Percentiles rank a stretch among this genome's conserved stretches.
phyloP scores from a whole-genome alignment of 2,329 filamentous ascomycete genomes.

The Stenocarpella maydis region DNA sequence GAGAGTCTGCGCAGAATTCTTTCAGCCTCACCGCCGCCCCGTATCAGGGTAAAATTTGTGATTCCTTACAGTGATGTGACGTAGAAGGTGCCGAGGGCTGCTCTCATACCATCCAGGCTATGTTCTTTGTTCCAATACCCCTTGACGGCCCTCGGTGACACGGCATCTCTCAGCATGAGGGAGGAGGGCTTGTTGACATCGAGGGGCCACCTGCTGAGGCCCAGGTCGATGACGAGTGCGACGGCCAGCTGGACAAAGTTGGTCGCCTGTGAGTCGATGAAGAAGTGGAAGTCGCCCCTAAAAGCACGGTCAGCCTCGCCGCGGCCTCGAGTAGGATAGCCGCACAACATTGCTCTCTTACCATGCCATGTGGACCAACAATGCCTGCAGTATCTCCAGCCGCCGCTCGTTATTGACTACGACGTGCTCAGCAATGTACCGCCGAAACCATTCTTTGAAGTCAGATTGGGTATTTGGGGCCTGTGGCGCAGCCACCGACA shows the following conservation, averaged over 20 bases:
- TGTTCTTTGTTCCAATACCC: slow-evolving; percentile 38
- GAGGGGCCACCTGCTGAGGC: slow-evolving; percentile 44
- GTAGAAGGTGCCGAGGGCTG: slow-evolving; percentile 52
- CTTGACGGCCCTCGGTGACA: slow-evolving; percentile 37
- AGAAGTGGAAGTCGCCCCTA: slow-evolving; percentile 52
- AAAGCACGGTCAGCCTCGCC: not conserved
- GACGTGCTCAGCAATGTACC: slow-evolving; percentile 48
- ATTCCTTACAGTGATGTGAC: slow-evolving; percentile 45
- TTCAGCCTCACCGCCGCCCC: not conserved
- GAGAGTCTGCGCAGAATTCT: slow-evolving; percentile 37
- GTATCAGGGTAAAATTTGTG: rapidly evolving
- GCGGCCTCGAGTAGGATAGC: no score
- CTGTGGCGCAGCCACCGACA: slow-evolving; percentile 46
- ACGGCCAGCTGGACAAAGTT: slow-evolving; percentile 50
- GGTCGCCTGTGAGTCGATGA: slow-evolving; percentile 48
- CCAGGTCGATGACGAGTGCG: slow-evolving; percentile 49
- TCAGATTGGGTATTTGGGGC: slow-evolving; percentile 43
- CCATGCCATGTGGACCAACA: slow-evolving; percentile 50
- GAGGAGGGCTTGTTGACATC: slow-evolving; percentile 39
- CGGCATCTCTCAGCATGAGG: slow-evolving; percentile 46
- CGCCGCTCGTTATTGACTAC: slow-evolving; percentile 48
- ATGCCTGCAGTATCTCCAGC: slow-evolving; percentile 49
- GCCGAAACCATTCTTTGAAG: slow-evolving; percentile 48
- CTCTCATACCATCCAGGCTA: slow-evolving; percentile 48
- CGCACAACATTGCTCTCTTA: slow-evolving; percentile 35